A percentile compares a stretch with the other conserved stretches of the same genome.
Conservation (phyloP, 345 rosid genomes). For the Diplotaxis tenuifolia region DNA sequence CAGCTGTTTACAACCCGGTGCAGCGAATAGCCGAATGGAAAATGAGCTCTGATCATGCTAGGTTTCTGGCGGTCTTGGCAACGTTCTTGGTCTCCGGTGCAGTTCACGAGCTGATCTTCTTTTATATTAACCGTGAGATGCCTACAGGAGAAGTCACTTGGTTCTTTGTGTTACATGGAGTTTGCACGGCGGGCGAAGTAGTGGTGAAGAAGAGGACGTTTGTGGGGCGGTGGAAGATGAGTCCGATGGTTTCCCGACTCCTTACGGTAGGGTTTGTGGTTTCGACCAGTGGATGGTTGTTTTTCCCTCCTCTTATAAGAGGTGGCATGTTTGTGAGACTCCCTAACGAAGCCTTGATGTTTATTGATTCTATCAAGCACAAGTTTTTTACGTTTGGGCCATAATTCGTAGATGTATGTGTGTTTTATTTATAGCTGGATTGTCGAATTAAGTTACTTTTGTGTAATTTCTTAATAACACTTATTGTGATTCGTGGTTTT, state of each 20-base stretch:
- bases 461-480: not conserved
- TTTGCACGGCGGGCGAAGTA: conserved; percentile 34
- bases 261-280: conserved; percentile 41
- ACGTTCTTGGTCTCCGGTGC: conserved; percentile 38
- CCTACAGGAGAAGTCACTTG: conserved; percentile 44
- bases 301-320: conserved; percentile 40
- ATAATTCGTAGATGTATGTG: not conserved
- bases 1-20: conserved; percentile 41
- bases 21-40: not conserved
- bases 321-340: conserved; percentile 9
- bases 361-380: conserved; percentile 8
- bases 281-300: conserved; percentile 41
- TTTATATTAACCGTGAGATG: conserved; percentile 7
- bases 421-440: not conserved
- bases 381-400: not conserved
- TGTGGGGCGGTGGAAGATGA: conserved; percentile 18
- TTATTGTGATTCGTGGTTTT: not conserved
- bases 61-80: conserved; percentile 16
- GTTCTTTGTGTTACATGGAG: no score
- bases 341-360: conserved; percentile 23
- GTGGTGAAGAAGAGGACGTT: conserved; percentile 24
- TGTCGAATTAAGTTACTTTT: not conserved
- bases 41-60: not conserved
- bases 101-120: conserved; percentile 38
- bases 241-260: conserved; percentile 16